Conservation (phyloP, 371 early-diverging fungal genomes). For the Mucor piriformis region DNA sequence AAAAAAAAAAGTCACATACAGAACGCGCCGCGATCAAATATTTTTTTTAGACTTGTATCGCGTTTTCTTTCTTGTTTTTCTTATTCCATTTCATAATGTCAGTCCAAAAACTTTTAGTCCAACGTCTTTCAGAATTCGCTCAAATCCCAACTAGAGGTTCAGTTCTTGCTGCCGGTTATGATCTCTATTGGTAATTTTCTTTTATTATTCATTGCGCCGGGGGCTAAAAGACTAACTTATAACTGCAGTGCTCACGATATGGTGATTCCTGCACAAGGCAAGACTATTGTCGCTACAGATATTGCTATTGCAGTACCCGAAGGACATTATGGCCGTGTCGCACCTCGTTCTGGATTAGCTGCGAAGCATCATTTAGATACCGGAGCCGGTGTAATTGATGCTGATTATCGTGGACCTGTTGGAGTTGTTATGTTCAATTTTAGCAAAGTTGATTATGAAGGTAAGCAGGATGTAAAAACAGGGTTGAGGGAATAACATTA, state of each 20-base stretch:
- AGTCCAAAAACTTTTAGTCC: slow-evolving; percentile 44
- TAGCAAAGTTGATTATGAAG: slow-evolving; percentile 72
- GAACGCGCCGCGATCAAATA: no score
- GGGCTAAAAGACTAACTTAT: background rate
- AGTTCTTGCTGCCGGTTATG: slow-evolving; percentile 91
- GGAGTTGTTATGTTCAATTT: slow-evolving; percentile 93
- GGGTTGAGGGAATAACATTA: background rate
- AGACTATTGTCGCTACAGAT: slow-evolving; percentile 81
- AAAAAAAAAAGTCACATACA: no score
- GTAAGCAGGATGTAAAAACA: slow-evolving; percentile 67
- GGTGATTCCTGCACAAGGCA: slow-evolving; percentile 74
- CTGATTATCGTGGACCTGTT: slow-evolving; percentile 88
- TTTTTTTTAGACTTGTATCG: no score
- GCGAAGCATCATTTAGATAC: slow-evolving; percentile 91
- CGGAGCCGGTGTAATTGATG: slow-evolving; percentile 97
- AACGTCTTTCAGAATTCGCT: slow-evolving; percentile 69
- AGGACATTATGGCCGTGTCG: slow-evolving; percentile 95
- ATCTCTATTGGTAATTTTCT: slow-evolving; percentile 84
- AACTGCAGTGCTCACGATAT: slow-evolving; percentile 62
- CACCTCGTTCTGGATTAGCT: slow-evolving; percentile 92
- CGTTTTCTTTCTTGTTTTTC: no score
- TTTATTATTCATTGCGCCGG: no score
- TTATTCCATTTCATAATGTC: no score
- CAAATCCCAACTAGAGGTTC: slow-evolving; percentile 83
- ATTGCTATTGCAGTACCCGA: slow-evolving; percentile 80